Evolutionary conservation across 768 basidiomycete genomes (phyloP), one percentile per base, ranked within the genome.

Genomic region (Sporobolomyces roseus): DNA sequence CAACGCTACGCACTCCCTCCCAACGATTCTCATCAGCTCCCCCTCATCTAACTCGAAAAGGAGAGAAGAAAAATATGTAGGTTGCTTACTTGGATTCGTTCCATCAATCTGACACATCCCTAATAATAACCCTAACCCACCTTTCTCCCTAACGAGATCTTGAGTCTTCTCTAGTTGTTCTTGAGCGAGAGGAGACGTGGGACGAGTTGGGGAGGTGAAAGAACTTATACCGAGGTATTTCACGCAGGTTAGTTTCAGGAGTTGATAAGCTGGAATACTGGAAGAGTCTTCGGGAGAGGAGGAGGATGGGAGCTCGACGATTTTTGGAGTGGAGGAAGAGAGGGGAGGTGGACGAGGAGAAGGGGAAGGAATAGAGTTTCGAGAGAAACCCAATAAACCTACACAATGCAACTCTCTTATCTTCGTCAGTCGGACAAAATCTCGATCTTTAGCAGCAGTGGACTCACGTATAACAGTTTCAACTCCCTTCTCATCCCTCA

Each of bases 1-100:
- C 53, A 98, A 80, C 79, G 91, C 93, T 92, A 49, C 4, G 12
- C 45, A n/a, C 12, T 25, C 19, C 1, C 13, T n/a, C 30, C 53
- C 50, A 32, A 35, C 8, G n/a, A 13, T 19, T 48, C 17, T 13
- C 23, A 46, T 46, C 45, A 23, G 33, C n/a, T 38, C 17, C 19
- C 50, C 17, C 5, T 21, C 35, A 2, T 1, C 1, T 36, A 2
- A 23, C 2, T 9, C 4, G 32, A 16, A 23, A 16, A 5, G 29
- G 25, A 23, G 33, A 19, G 55, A 30, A 30, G 43, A 49, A n/a
- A n/a, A n/a, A n/a, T n/a, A n/a, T n/a, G n/a, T n/a, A n/a, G n/a
- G n/a, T n/a, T n/a, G n/a, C 72, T 21, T 23, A 73, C 72, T 73
- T 10, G 61, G 56, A 17, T 73, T 73, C 38, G 54, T 36, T 25